These are phyloP conservation scores for Malassezia nana DNA, from an alignment of 1,284 basidiomycete species.

Conservation along the genomic window DNA sequence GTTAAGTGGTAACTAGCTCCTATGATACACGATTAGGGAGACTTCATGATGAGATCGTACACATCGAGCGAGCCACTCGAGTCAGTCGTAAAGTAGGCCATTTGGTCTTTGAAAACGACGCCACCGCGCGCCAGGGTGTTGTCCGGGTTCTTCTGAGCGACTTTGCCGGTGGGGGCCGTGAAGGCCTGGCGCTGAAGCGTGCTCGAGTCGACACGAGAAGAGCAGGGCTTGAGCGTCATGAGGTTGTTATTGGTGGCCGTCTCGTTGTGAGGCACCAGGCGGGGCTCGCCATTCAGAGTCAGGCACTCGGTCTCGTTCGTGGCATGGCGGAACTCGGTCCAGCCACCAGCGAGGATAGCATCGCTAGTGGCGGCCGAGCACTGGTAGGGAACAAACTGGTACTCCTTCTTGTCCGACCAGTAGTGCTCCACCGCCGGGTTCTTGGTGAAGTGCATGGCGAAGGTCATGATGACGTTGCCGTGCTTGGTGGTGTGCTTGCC, in stretches of 20 bases:
- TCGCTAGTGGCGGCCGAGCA: neutral
- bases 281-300: neutral
- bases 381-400: neutral
- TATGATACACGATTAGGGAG: neutral
- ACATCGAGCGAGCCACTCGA: neutral
- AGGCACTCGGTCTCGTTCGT: neutral
- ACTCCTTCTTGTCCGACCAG: neutral
- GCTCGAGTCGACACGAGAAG: neutral
- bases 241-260: neutral
- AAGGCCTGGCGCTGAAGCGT: neutral
- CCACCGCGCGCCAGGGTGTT: neutral
- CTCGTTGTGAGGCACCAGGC: neutral
- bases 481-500: neutral
- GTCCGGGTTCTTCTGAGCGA: neutral
- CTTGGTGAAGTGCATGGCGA: neutral
- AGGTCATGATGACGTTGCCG: neutral
- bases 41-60: neutral
- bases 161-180: neutral
- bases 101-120: neutral
- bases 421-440: neutral
- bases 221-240: neutral
- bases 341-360: neutral
- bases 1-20: neutral
- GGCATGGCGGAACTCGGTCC: neutral
- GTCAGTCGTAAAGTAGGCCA: neutral